Conservation (phyloP, 169 alveolate genomes). For the Ichthyophthirius multifiliis region DNA sequence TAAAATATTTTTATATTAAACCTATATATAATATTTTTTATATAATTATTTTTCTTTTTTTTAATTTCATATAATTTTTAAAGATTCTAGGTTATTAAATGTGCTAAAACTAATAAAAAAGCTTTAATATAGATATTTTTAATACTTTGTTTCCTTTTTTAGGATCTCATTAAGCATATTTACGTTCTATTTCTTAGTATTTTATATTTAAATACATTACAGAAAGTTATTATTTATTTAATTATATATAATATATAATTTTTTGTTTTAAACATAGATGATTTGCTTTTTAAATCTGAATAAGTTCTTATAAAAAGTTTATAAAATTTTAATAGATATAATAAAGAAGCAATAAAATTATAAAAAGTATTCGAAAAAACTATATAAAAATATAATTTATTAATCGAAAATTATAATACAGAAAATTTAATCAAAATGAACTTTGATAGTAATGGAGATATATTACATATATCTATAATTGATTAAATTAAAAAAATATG, state of each 20-base stretch:
- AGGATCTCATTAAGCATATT: neutral
- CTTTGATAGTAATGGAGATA: neutral
- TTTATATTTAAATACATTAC: neutral
- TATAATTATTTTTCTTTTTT: conserved; percentile 12
- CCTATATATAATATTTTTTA: no score
- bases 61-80: conserved; percentile 8
- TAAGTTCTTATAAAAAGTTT: neutral
- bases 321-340: neutral
- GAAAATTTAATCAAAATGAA: neutral
- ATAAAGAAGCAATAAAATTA: neutral
- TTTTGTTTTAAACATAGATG: neutral
- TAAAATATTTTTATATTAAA: no score
- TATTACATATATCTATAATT: neutral
- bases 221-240: neutral
- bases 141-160: neutral
- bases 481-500: neutral
- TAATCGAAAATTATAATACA: neutral
- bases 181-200: neutral
- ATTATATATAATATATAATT: neutral
- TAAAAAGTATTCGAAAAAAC: neutral
- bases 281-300: neutral
- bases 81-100: conserved; percentile 1
- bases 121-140: neutral
- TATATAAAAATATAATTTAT: neutral
- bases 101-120: neutral